These are phyloP conservation scores for Cryptosporidium xiaoi DNA, from an alignment of 169 alveolate species.

Conservation along the genomic window DNA sequence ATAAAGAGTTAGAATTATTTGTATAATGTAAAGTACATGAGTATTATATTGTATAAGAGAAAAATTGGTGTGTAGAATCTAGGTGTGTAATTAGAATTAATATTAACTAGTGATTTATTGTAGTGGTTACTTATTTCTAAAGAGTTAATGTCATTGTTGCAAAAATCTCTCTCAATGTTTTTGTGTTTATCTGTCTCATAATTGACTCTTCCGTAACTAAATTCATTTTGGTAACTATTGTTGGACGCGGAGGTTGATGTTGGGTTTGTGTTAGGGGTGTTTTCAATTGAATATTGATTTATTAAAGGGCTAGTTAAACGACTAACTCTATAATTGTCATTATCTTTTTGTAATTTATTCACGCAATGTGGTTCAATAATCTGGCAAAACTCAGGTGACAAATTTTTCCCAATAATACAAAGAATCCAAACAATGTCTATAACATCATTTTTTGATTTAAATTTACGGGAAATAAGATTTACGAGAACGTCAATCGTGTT, in stretches of 20 bases:
- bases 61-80: too few relatives aligned
- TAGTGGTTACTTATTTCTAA: too few relatives aligned
- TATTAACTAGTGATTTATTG: too few relatives aligned
- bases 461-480: not conserved
- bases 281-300: not conserved
- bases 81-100: too few relatives aligned
- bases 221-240: too few relatives aligned
- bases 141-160: too few relatives aligned
- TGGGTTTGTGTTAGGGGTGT: not conserved
- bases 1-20: too few relatives aligned
- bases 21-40: too few relatives aligned
- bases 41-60: too few relatives aligned
- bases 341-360: not conserved
- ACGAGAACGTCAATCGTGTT: conserved; percentile 11
- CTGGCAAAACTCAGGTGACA: not conserved
- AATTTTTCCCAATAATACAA: conserved; percentile 41
- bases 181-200: too few relatives aligned
- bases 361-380: not conserved
- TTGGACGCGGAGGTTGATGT: not conserved
- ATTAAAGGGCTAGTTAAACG: not conserved
- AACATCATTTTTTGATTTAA: conserved; percentile 1
- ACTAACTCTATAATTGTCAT: not conserved
- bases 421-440: conserved; percentile 46
- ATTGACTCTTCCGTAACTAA: too few relatives aligned
- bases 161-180: too few relatives aligned